Evolutionary conservation across 805 yeast species (phyloP).

Genomic region (Millerozyma acaciae): DNA sequence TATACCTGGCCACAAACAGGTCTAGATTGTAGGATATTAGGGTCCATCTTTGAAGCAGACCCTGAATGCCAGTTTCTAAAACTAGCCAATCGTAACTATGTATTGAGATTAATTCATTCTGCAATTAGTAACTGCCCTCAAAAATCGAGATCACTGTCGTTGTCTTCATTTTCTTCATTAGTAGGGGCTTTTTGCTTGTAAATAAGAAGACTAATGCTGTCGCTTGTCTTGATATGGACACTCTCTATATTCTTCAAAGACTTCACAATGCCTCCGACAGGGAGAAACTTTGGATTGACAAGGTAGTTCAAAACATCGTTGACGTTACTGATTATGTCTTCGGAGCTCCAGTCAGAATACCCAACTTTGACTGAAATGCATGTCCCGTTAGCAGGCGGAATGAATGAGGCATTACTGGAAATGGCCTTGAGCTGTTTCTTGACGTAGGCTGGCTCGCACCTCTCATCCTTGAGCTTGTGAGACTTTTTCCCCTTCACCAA

Average conservation of each 20-base stretch:
- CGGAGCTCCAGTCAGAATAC: constrained; percentile 40
- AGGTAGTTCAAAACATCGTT: constrained; percentile 49
- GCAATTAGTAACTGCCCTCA: too few species aligned
- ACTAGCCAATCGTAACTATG: too few species aligned
- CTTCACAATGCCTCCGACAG: constrained; percentile 57
- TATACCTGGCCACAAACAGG: too few species aligned
- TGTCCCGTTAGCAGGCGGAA: constrained; percentile 58
- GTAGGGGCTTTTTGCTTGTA: constrained; percentile 8
- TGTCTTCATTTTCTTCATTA: constrained; percentile 10
- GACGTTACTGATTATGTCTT: constrained; percentile 48
- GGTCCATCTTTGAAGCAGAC: too few species aligned
- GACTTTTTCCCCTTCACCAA: constrained; percentile 27
- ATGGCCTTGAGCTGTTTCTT: constrained; percentile 62
- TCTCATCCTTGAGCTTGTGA: constrained; percentile 49
- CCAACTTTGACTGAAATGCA: constrained; percentile 63
- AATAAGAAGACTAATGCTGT: constrained; percentile 64
- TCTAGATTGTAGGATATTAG: too few species aligned
- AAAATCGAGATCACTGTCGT: constrained; percentile 16
- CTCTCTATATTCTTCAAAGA: constrained; percentile 43
- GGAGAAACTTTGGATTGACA: constrained; percentile 38
- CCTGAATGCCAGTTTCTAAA: too few species aligned
- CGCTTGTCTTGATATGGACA: constrained; percentile 60
- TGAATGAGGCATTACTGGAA: constrained; percentile 55
- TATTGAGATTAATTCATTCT: too few species aligned
- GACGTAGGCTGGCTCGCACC: constrained; percentile 64